Conservation (phyloP, 2,329 filamentous ascomycete species). For the Lecanosticta acicola region DNA sequence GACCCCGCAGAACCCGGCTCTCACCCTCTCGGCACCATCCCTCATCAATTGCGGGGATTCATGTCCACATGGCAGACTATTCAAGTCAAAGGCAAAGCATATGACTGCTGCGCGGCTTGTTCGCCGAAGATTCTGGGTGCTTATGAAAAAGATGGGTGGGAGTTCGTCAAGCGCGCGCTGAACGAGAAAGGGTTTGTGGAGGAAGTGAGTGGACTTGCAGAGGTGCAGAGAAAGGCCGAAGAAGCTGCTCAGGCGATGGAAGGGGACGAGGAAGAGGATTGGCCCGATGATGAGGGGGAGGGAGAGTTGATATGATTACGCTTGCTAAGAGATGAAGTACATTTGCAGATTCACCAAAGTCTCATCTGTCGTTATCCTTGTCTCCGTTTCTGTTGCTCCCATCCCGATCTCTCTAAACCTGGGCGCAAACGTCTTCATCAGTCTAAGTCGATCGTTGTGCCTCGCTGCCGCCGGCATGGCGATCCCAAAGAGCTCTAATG, state of each 20-base stretch:
- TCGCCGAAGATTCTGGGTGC: conserved; percentile 62
- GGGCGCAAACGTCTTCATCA: too few relatives aligned
- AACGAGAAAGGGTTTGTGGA: conserved; percentile 72
- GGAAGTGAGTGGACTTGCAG: conserved; percentile 67
- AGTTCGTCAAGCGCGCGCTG: conserved; percentile 68
- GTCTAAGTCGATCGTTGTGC: too few relatives aligned
- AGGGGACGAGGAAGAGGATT: conserved; percentile 57
- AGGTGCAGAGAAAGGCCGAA: conserved; percentile 53
- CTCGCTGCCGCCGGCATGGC: too few relatives aligned
- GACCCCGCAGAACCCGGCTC: conserved; percentile 25
- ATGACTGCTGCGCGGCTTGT: conserved; percentile 77
- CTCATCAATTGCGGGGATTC: conserved; percentile 76
- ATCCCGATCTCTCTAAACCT: too few relatives aligned
- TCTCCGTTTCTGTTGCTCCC: too few relatives aligned
- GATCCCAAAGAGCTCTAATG: too few relatives aligned
- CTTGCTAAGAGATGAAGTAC: neutral
- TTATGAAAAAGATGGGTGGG: conserved; percentile 66
- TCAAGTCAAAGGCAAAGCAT: conserved; percentile 66
- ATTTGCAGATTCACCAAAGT: too few relatives aligned
- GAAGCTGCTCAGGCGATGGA: conserved; percentile 50
- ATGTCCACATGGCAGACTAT: conserved; percentile 69
- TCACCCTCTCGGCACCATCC: conserved; percentile 62
- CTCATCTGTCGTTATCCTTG: too few relatives aligned
- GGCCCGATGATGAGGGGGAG: conserved; percentile 46
- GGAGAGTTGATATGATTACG: conserved; percentile 38